Percentiles rank a stretch among this genome's conserved stretches.
Conservation (phyloP, 208 protist genomes). For the Acanthamoeba sp. region DNA sequence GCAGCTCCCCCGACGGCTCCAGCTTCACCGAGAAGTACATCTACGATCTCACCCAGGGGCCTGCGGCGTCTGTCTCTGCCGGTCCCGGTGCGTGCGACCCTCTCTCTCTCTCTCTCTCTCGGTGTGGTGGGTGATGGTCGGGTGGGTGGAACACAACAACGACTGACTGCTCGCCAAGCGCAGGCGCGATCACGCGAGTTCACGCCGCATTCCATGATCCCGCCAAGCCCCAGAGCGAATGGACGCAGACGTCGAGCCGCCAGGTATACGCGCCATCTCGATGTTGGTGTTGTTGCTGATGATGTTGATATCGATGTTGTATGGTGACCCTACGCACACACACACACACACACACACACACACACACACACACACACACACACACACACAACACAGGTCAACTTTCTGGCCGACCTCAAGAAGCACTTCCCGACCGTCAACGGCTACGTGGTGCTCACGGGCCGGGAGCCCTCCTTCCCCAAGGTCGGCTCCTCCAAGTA, state of each 20-base stretch:
- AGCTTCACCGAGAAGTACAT: conserved; percentile 73
- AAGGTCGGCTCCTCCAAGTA: conserved; percentile 51
- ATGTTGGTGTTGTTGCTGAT: background rate
- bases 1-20: conserved; percentile 37
- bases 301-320: no score
- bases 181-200: conserved; percentile 47
- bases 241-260: conserved; percentile 36
- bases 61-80: conserved; percentile 69
- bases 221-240: conserved; percentile 20
- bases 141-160: background rate
- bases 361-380: no score
- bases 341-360: no score
- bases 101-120: background rate
- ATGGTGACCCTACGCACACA: no score
- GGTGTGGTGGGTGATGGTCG: background rate
- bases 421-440: conserved; percentile 65
- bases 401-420: conserved; percentile 54
- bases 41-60: conserved; percentile 53
- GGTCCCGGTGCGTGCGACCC: conserved; percentile 12
- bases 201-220: conserved; percentile 63
- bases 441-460: conserved; percentile 61
- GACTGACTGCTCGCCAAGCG: background rate
- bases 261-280: background rate
- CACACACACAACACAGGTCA: conserved; percentile 14
- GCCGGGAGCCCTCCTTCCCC: conserved; percentile 55